Percentiles rank a stretch among this genome's conserved stretches.
Evolutionary conservation across 768 basidiomycete species (phyloP).

Genomic region (Kwoniella newhampshirensis): DNA sequence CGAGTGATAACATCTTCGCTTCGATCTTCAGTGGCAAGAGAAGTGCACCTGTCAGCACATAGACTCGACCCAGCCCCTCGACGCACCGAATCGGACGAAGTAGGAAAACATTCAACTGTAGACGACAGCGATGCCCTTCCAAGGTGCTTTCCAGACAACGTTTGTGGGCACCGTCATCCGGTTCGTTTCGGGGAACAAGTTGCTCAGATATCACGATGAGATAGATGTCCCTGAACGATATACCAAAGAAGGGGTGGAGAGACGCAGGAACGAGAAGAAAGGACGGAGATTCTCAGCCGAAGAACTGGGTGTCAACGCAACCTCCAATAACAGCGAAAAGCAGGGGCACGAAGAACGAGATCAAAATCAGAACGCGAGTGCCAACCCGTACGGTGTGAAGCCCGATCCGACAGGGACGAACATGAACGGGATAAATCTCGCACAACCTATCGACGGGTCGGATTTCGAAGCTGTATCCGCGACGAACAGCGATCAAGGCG

Average conservation of each 20-base stretch:
- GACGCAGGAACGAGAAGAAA: background rate
- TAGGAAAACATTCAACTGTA: no score
- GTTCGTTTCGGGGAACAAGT: background rate
- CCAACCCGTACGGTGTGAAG: no score
- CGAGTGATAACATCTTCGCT: no score
- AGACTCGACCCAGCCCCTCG: no score
- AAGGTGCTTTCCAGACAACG: constrained; percentile 17
- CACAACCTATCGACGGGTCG: background rate
- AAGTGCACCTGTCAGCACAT: no score
- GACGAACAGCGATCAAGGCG: background rate
- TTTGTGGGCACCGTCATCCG: constrained; percentile 11
- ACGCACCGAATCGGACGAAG: no score
- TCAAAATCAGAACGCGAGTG: no score
- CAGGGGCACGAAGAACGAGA: background rate
- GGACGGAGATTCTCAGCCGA: background rate
- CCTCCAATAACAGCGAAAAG: background rate
- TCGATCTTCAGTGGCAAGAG: no score
- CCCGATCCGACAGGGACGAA: no score
- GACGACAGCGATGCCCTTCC: constrained; percentile 19
- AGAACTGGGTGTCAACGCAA: background rate
- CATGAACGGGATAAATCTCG: no score
- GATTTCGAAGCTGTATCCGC: background rate
- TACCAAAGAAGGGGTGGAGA: constrained; percentile 3
- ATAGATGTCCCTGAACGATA: constrained; percentile 17
- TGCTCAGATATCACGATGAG: constrained; percentile 19